These are phyloP conservation scores for Arthrobotrys megalospora DNA, from an alignment of 2,329 filamentous ascomycete species.

Conservation along the genomic window DNA sequence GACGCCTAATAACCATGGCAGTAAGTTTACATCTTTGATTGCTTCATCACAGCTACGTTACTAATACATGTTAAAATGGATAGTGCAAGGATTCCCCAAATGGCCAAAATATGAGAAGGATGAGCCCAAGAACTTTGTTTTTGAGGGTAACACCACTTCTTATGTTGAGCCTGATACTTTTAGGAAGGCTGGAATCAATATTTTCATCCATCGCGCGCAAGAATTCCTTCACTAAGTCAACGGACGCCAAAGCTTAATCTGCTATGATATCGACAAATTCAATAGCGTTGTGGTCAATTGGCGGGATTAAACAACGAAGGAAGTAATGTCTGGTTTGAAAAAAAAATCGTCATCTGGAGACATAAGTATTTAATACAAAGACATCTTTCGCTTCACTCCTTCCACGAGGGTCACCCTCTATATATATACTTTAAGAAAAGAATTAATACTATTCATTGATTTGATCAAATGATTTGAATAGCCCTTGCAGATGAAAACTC, in stretches of 20 bases:
- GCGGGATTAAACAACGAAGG: too few species aligned
- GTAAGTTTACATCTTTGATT: conserved; percentile 28
- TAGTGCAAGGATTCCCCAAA: conserved; percentile 49
- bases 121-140: conserved; percentile 53
- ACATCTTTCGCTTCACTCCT: neutral
- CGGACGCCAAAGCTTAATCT: too few species aligned
- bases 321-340: too few species aligned
- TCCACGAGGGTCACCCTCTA: neutral
- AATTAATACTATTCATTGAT: conserved; percentile 11
- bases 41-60: neutral
- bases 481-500: neutral
- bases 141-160: conserved; percentile 49
- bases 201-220: conserved; percentile 41
- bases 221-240: conserved; percentile 34
- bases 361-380: too few species aligned
- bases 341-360: too few species aligned
- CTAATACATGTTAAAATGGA: neutral
- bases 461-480: neutral
- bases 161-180: conserved; percentile 49
- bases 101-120: conserved; percentile 48
- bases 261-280: too few species aligned
- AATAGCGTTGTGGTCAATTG: too few species aligned
- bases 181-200: conserved; percentile 43
- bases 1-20: conserved; percentile 47
- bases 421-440: neutral